These are phyloP conservation scores for Ceratocystis papillata DNA, from an alignment of 2,329 filamentous ascomycete species.

Conservation along the genomic window DNA sequence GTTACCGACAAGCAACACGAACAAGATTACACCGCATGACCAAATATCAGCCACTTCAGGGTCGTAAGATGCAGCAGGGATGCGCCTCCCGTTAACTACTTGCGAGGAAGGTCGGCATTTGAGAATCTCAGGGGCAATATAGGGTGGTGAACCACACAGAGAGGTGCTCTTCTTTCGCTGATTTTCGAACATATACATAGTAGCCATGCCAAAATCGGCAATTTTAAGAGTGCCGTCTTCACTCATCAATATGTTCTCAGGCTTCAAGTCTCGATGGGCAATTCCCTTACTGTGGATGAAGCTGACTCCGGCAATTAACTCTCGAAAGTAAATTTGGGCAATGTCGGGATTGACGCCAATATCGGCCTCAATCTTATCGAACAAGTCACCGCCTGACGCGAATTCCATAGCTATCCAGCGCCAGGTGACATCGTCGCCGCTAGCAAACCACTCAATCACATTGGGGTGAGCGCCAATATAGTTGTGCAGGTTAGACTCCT, in stretches of 20 bases:
- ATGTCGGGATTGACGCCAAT: constrained; percentile 90
- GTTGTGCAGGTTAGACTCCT: constrained; percentile 84
- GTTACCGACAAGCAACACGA: constrained; percentile 88
- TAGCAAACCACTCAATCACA: constrained; percentile 84
- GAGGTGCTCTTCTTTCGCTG: constrained; percentile 72
- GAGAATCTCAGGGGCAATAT: constrained; percentile 89
- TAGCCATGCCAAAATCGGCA: constrained; percentile 92
- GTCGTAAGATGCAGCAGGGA: constrained; percentile 45
- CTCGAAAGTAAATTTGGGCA: constrained; percentile 90
- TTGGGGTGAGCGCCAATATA: constrained; percentile 84
- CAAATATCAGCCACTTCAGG: constrained; percentile 85
- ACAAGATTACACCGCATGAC: constrained; percentile 97
- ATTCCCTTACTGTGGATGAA: constrained; percentile 97
- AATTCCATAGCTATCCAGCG: constrained; percentile 98
- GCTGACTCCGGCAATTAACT: constrained; percentile 78
- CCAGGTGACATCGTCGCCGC: constrained; percentile 77
- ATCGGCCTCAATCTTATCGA: constrained; percentile 98
- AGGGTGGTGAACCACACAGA: constrained; percentile 90
- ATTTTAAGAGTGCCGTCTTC: constrained; percentile 80
- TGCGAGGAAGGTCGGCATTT: constrained; percentile 35
- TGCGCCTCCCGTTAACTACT: constrained; percentile 34
- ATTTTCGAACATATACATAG: constrained; percentile 83
- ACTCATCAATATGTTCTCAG: constrained; percentile 88
- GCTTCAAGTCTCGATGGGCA: constrained; percentile 82
- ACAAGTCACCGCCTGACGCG: constrained; percentile 88